Base-by-base conservation (phyloP, 2,329 filamentous ascomycete species). In the Colletotrichum cordylinicola region DNA sequence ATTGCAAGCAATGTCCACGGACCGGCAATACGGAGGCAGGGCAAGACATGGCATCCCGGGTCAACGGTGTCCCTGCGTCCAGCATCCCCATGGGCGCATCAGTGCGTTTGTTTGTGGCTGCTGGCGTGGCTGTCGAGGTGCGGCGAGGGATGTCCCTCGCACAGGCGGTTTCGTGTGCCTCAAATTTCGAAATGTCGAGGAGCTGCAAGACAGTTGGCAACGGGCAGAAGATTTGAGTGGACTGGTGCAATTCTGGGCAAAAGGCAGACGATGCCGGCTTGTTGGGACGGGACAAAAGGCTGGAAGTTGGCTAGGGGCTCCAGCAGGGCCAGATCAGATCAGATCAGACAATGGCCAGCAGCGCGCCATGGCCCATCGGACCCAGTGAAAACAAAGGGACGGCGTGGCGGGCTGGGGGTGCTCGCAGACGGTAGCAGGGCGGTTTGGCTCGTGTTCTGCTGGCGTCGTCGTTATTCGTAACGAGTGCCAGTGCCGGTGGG, bases 91-190 rank as follows among this genome's bases (percentile, higher is more conserved):
- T 43, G 65, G 67, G 55, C 33, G 15, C 64, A 76, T 74, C 74
- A 76, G 64, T 65, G 70, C 74, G 74, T 61, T 8, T 52, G 65
- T 52, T 74, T 74, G 64, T 74, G 74, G 74, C 70, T 68, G 58
- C 33, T 56, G 55, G 64, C 37, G 73, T 48, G 64, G 69, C 35
- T 72, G 35, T 61, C 60, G 52, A 56, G 27, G 58, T 48, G 58
- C 24, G 33, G 64, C 35, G 65, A 60, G 70, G 69, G 56, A 72
- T 35, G 33, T 33, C 43, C 62, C 70, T 72, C 33, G 43, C 33
- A 58, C 43, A 72, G 58, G 62, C 43, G 27, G 73, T 67, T 75
- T 75, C 68, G 69, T 67, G 55, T 67, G 27, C 62, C 72, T 72
- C 64, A 43, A 37, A 35, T 56, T 58, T 31, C 24, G 31, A n/a